Evolutionary conservation across 73 alveolate species (phyloP).

Genomic region (Durusdinium trenchii): DNA sequence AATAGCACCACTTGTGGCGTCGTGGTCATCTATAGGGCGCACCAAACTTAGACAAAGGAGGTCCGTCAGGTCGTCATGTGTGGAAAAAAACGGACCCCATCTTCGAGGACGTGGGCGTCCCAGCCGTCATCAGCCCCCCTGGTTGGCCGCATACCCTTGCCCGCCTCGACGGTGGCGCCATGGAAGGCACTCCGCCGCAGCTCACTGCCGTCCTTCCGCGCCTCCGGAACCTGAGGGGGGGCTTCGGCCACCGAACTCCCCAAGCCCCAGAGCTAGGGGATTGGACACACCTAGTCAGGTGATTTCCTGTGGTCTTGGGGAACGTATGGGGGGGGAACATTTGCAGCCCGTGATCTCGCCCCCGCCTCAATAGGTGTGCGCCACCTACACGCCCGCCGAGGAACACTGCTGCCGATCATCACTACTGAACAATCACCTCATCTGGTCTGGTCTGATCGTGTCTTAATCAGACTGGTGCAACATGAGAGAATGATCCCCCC

Average conservation of each 20-base stretch:
- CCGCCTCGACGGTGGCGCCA: background rate
- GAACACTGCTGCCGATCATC: background rate
- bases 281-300: background rate
- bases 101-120: too few relatives aligned
- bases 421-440: background rate
- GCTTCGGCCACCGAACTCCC: too few relatives aligned
- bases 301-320: background rate
- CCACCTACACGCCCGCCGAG: background rate
- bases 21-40: background rate
- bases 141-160: too few relatives aligned
- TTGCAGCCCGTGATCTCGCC: too few relatives aligned
- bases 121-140: too few relatives aligned
- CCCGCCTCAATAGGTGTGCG: background rate
- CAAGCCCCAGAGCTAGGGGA: too few relatives aligned
- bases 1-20: too few relatives aligned
- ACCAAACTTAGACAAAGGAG: background rate
- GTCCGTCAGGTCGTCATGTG: background rate
- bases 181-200: conserved; percentile 55
- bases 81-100: too few relatives aligned
- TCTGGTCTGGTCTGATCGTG: background rate
- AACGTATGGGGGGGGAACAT: too few relatives aligned
- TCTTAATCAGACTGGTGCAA: background rate
- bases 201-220: conserved; percentile 80
- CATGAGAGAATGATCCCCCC: too few relatives aligned
- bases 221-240: conserved; percentile 52